Percentiles rank a stretch among this genome's conserved stretches.
These are phyloP conservation scores for Aureobasidium vineae DNA, from an alignment of 2,329 filamentous ascomycete genomes.

Conservation along the genomic window DNA sequence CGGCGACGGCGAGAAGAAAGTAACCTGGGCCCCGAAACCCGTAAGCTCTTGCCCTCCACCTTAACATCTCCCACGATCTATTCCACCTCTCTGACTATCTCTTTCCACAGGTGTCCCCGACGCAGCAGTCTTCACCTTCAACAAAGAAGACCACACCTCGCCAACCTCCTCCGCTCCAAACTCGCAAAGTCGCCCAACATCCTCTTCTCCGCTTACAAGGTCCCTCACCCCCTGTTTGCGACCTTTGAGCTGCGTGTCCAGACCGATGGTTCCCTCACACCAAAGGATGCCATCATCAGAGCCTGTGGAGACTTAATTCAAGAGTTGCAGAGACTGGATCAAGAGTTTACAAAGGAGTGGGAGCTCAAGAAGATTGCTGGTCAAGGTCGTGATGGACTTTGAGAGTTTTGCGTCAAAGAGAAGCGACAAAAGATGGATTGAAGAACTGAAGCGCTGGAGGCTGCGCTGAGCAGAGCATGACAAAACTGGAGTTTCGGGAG, in stretches of 20 bases:
- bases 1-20: constrained; percentile 85
- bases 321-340: constrained; percentile 73
- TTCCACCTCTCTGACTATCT: neutral
- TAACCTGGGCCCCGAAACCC: constrained; percentile 84
- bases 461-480: neutral
- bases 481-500: neutral
- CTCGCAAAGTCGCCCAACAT: constrained; percentile 83
- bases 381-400: constrained; percentile 33
- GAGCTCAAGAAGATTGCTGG: constrained; percentile 78
- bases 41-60: constrained; percentile 54
- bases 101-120: constrained; percentile 72
- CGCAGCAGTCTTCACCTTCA: constrained; percentile 90
- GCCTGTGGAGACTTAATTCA: constrained; percentile 80
- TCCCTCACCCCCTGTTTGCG: constrained; percentile 46
- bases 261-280: constrained; percentile 82
- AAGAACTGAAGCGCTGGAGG: neutral
- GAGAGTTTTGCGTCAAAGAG: neutral
- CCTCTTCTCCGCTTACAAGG: constrained; percentile 88
- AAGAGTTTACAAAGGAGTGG: constrained; percentile 90
- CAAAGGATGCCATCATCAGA: constrained; percentile 81
- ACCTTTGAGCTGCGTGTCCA: constrained; percentile 75
- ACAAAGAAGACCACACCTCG: constrained; percentile 98
- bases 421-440: neutral
- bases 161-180: constrained; percentile 81
- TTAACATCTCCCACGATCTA: neutral